These are phyloP conservation scores for Emmonsia crescens DNA, from an alignment of 2,329 filamentous ascomycete genomes.

Conservation along the genomic window DNA sequence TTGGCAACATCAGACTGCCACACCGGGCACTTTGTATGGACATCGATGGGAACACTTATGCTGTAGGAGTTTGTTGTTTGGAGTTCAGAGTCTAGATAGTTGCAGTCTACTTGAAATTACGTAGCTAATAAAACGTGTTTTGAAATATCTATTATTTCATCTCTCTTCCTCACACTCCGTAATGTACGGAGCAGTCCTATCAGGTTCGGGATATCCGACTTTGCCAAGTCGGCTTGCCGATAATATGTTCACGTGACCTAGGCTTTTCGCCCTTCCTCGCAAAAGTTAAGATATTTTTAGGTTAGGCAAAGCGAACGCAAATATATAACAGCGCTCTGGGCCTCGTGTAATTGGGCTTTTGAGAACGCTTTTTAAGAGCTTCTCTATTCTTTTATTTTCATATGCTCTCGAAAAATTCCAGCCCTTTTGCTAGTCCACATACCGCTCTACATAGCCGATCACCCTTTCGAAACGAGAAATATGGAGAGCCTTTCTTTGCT, in stretches of 20 bases:
- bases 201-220: neutral
- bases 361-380: neutral
- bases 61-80: slow-evolving; percentile 2
- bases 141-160: neutral
- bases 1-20: neutral
- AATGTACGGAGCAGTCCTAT: no score
- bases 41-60: slow-evolving; percentile 14
- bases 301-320: neutral
- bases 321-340: neutral
- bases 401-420: neutral
- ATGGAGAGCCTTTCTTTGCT: neutral
- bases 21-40: slow-evolving; percentile 8
- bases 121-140: neutral
- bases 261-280: neutral
- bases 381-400: neutral
- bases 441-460: neutral
- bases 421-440: neutral
- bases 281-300: neutral
- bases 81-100: neutral
- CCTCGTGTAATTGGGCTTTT: neutral
- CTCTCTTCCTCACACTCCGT: no score
- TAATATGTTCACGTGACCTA: neutral
- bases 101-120: neutral
- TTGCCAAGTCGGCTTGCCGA: slow-evolving; percentile 1
- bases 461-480: neutral